phyloP scores from a whole-genome alignment of 805 yeast species.

The Wickerhamiella occidentalis region DNA sequence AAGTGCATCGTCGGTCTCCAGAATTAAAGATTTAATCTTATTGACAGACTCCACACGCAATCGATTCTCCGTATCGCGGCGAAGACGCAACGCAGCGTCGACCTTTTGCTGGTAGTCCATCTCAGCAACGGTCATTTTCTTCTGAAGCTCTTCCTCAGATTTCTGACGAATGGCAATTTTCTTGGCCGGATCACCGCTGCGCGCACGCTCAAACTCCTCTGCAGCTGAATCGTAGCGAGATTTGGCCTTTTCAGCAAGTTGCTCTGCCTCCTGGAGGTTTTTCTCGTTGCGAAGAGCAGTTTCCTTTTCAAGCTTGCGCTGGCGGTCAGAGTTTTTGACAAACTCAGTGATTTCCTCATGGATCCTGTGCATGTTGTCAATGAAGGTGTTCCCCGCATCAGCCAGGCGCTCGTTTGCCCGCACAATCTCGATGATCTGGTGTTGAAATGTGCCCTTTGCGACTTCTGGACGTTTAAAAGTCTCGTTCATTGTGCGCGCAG shows the following conservation, averaged over 20 bases:
- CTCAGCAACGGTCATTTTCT: conserved; percentile 76
- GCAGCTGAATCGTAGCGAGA: conserved; percentile 64
- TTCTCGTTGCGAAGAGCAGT: conserved; percentile 71
- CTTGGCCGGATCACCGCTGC: conserved; percentile 70
- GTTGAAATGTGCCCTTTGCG: conserved; percentile 54
- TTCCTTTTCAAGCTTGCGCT: conserved; percentile 70
- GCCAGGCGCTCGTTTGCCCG: conserved; percentile 66
- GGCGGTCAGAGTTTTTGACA: conserved; percentile 52
- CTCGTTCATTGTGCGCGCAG: conserved; percentile 44
- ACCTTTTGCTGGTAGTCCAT: conserved; percentile 74
- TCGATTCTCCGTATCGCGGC: conserved; percentile 56
- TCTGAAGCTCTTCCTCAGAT: conserved; percentile 75
- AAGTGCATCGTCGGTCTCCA: conserved; percentile 84
- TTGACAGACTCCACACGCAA: conserved; percentile 69
- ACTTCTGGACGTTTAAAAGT: conserved; percentile 37
- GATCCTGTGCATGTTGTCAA: conserved; percentile 71
- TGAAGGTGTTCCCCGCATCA: conserved; percentile 62
- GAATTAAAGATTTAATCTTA: conserved; percentile 59
- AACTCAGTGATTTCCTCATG: conserved; percentile 70
- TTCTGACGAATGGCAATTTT: conserved; percentile 74
- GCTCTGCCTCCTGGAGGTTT: conserved; percentile 70
- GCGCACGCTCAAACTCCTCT: conserved; percentile 72
- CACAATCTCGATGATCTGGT: conserved; percentile 54
- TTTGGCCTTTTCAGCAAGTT: conserved; percentile 80
- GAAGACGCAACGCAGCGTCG: conserved; percentile 53